phyloP scores from a whole-genome alignment of 2,329 filamentous ascomycete species.

The Phyllosticta capitalensis region DNA sequence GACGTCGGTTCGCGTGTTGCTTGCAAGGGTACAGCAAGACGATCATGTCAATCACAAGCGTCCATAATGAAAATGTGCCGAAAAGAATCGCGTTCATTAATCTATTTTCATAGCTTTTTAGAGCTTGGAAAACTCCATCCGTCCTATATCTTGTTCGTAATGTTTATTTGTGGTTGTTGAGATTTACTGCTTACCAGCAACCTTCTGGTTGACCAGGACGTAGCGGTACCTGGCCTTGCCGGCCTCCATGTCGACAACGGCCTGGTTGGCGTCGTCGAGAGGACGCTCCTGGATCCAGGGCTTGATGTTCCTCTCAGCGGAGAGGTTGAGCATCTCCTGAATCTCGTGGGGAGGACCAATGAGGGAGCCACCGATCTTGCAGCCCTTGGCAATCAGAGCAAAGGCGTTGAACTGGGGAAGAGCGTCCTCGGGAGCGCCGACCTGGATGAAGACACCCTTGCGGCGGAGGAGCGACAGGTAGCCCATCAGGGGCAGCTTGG shows the following conservation, averaged over 20 bases:
- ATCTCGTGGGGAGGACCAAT: constrained; percentile 50
- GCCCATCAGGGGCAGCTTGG: constrained; percentile 52
- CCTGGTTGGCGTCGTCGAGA: constrained; percentile 48
- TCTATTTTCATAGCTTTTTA: background rate
- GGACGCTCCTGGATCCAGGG: constrained; percentile 53
- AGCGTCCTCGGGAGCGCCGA: constrained; percentile 54
- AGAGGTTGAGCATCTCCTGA: constrained; percentile 51
- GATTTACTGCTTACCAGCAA: background rate
- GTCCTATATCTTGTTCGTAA: background rate
- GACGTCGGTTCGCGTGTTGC: background rate
- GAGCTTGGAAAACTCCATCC: background rate
- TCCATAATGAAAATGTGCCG: background rate
- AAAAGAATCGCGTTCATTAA: background rate
- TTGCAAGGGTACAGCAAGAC: background rate
- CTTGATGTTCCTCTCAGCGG: constrained; percentile 48
- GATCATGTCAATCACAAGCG: background rate
- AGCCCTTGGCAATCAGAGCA: constrained; percentile 48
- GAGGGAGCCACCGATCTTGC: constrained; percentile 34
- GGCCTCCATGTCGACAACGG: constrained; percentile 47
- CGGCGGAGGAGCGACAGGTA: constrained; percentile 53
- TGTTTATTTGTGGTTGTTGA: background rate
- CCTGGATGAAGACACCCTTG: constrained; percentile 54
- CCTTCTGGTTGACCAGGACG: constrained; percentile 27
- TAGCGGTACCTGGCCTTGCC: constrained; percentile 43
- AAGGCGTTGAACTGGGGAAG: constrained; percentile 48